phyloP scores from a whole-genome alignment of 768 basidiomycete species.

The Sporobolomyces phaffii region DNA sequence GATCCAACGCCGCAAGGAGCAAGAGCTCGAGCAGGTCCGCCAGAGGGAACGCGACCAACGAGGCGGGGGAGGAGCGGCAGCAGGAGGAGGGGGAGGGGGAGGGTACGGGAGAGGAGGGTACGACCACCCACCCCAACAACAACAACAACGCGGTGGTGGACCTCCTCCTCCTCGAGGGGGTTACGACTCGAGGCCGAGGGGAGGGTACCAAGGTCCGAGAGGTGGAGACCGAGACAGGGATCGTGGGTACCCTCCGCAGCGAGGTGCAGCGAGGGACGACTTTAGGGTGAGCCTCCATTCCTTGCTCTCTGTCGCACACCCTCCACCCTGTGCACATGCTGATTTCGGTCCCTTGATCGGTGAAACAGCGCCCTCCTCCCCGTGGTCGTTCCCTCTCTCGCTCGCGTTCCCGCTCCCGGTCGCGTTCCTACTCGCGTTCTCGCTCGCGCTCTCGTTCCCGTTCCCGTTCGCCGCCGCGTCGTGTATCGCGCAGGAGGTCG shows the following conservation, averaged over 20 bases:
- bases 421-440: constrained; percentile 4
- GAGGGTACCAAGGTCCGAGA: not conserved
- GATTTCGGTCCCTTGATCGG: not conserved
- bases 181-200: not conserved
- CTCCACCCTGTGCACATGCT: not conserved
- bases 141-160: too few species aligned
- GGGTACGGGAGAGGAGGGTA: not conserved
- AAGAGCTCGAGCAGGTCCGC: constrained; percentile 60
- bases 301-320: not conserved
- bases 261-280: constrained; percentile 51
- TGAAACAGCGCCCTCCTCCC: not conserved
- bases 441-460: not conserved
- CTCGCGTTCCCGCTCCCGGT: not conserved
- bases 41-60: constrained; percentile 53
- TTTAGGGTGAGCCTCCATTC: constrained; percentile 50
- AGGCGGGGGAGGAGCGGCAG: constrained; percentile 48
- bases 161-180: not conserved
- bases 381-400: constrained; percentile 30
- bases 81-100: constrained; percentile 2
- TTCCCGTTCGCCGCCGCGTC: constrained; percentile 9
- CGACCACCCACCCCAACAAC: too few species aligned
- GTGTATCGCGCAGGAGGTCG: not conserved
- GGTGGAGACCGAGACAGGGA: not conserved
- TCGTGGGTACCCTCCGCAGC: constrained; percentile 5
- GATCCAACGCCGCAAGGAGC: constrained; percentile 56